Percentiles rank a stretch among this genome's conserved stretches.
Conservation (phyloP, 2,329 filamentous ascomycete species). For the Fusarium paranaense region DNA sequence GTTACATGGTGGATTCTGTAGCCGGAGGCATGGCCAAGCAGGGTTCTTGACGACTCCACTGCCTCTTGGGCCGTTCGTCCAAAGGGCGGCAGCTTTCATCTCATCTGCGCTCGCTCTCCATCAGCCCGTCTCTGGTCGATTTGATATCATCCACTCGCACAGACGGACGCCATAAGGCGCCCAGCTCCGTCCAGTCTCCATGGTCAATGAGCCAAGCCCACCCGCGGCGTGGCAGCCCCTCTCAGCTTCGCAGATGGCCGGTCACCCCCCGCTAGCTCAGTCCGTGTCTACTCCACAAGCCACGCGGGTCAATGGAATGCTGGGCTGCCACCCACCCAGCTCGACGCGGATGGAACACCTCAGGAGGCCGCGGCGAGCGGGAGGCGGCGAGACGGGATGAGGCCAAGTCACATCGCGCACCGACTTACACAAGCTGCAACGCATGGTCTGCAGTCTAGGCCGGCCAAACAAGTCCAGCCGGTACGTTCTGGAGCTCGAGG, state of each 20-base stretch:
- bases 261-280: slow-evolving; percentile 30
- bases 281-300: slow-evolving; percentile 43
- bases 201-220: slow-evolving; percentile 26
- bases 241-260: slow-evolving; percentile 26
- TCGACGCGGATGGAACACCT: slow-evolving; percentile 23
- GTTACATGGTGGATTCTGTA: slow-evolving; percentile 27
- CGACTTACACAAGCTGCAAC: neutral
- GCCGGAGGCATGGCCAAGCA: slow-evolving; percentile 3
- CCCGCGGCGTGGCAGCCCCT: slow-evolving; percentile 27
- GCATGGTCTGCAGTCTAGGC: slow-evolving; percentile 28
- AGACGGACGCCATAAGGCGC: slow-evolving; percentile 30
- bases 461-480: slow-evolving; percentile 17
- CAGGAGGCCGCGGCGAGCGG: slow-evolving; percentile 18
- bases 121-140: slow-evolving; percentile 21
- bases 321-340: slow-evolving; percentile 18
- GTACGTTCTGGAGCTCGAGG: neutral
- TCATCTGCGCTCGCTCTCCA: slow-evolving; percentile 16
- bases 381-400: slow-evolving; percentile 20
- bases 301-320: slow-evolving; percentile 45
- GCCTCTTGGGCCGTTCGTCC: slow-evolving; percentile 3
- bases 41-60: slow-evolving; percentile 25
- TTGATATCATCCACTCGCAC: slow-evolving; percentile 34
- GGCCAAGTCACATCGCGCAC: slow-evolving; percentile 18
- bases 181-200: slow-evolving; percentile 22
- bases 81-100: slow-evolving; percentile 14